A percentile compares a stretch with the other conserved stretches of the same genome.
These are phyloP conservation scores for Mucuna pruriens DNA, from an alignment of 306 rosid species.

Conservation along the genomic window DNA sequence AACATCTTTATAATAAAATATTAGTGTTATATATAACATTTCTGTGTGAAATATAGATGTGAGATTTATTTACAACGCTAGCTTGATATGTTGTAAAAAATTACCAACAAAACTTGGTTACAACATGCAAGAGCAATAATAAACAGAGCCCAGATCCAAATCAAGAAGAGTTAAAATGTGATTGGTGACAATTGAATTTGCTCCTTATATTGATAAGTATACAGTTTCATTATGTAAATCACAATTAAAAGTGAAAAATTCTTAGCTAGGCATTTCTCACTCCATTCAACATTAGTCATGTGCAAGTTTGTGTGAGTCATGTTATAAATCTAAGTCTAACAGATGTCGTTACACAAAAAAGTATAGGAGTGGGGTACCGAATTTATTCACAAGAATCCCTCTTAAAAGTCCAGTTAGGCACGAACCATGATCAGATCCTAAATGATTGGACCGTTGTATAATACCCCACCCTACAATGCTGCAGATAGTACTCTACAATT, in stretches of 20 bases:
- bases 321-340: background rate
- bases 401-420: background rate
- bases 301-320: slow-evolving; percentile 3
- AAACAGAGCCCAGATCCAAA: background rate
- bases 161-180: background rate
- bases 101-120: background rate
- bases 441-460: background rate
- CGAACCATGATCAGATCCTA: background rate
- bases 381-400: background rate
- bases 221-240: slow-evolving; percentile 11
- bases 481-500: slow-evolving; percentile 10
- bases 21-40: too few relatives aligned
- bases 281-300: slow-evolving; percentile 19
- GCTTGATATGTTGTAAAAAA: background rate
- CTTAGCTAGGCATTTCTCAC: background rate
- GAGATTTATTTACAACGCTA: background rate
- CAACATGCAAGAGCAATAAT: background rate
- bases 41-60: background rate
- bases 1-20: too few relatives aligned
- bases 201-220: background rate
- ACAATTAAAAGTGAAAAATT: background rate
- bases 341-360: background rate
- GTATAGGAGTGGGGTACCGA: slow-evolving; percentile 25
- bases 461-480: background rate
- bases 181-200: slow-evolving; percentile 3